Conservation (phyloP, 305 asterid species). For the Plantago coronopus region DNA sequence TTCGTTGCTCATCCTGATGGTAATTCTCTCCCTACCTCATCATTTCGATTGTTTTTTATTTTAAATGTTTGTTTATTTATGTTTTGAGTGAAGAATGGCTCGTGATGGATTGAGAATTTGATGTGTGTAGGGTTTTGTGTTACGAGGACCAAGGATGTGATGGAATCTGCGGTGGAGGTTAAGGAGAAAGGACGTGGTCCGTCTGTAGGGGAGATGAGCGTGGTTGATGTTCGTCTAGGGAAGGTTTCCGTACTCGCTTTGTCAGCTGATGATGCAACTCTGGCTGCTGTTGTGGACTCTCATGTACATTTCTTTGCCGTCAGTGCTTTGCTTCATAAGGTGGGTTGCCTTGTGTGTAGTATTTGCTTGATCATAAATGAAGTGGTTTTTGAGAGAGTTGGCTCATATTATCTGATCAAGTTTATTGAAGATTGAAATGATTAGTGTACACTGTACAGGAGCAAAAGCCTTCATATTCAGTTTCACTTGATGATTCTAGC, state of each 20-base stretch:
- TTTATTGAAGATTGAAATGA: neutral
- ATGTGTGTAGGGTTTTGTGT: conserved; percentile 76
- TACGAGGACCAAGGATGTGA: conserved; percentile 70
- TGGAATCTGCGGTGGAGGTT: conserved; percentile 55
- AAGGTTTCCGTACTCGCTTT: conserved; percentile 57
- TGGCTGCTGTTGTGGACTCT: conserved; percentile 58
- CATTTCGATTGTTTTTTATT: neutral
- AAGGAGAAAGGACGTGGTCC: conserved; percentile 45
- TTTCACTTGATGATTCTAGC: conserved; percentile 51
- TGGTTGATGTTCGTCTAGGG: conserved; percentile 58
- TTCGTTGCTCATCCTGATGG: conserved; percentile 73
- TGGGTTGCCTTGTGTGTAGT: conserved; percentile 13
- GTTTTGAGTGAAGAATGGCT: neutral
- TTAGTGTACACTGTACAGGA: conserved; percentile 45
- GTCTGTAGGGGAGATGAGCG: conserved; percentile 54
- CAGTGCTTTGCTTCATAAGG: conserved; percentile 79
- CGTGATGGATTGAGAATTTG: conserved; percentile 11
- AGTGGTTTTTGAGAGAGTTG: neutral
- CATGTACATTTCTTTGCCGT: conserved; percentile 66
- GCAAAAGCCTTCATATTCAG: conserved; percentile 64
- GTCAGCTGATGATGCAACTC: conserved; percentile 64
- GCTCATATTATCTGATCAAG: neutral
- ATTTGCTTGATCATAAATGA: too few species aligned
- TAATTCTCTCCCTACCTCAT: conserved; percentile 12
- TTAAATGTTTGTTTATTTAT: neutral